A percentile compares a stretch with the other conserved stretches of the same genome.
phyloP scores from a whole-genome alignment of 1,284 basidiomycete species.

The Mycosarcoma mackinlayi region DNA sequence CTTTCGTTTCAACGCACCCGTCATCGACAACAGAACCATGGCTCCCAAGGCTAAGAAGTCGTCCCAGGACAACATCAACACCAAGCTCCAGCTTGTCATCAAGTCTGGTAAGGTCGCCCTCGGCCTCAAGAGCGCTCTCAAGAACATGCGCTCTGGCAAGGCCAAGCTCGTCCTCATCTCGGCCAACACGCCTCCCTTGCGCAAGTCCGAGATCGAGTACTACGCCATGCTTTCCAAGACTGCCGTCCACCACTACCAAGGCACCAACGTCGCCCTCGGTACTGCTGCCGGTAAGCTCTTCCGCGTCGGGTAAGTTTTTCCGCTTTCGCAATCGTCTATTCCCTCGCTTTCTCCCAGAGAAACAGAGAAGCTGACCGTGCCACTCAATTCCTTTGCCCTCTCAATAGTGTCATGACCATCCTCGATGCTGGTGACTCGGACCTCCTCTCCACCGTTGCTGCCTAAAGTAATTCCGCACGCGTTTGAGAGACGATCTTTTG shows the following conservation, averaged over 20 bases:
- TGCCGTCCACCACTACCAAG: conserved; percentile 90
- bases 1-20: conserved; percentile 5
- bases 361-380: too few species aligned
- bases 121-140: conserved; percentile 76
- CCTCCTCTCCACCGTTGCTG: conserved; percentile 72
- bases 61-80: conserved; percentile 85
- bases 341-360: background rate
- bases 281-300: conserved; percentile 99
- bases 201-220: conserved; percentile 99
- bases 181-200: conserved; percentile 97
- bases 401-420: conserved; percentile 85
- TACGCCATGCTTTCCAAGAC: conserved; percentile 99
- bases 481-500: conserved; percentile 22
- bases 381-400: background rate
- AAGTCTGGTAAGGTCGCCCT: conserved; percentile 76
- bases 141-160: conserved; percentile 98
- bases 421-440: conserved; percentile 97
- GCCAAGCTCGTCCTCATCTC: conserved; percentile 99
- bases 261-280: conserved; percentile 96
- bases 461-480: conserved; percentile 44
- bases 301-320: conserved; percentile 87
- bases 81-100: conserved; percentile 95
- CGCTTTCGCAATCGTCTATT: background rate
- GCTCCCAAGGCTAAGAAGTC: conserved; percentile 90
- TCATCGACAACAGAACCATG: conserved; percentile 75